These are phyloP conservation scores for Thalassiosira livingstoniorum DNA, from an alignment of 352 stramenopile species.

Conservation along the genomic window DNA sequence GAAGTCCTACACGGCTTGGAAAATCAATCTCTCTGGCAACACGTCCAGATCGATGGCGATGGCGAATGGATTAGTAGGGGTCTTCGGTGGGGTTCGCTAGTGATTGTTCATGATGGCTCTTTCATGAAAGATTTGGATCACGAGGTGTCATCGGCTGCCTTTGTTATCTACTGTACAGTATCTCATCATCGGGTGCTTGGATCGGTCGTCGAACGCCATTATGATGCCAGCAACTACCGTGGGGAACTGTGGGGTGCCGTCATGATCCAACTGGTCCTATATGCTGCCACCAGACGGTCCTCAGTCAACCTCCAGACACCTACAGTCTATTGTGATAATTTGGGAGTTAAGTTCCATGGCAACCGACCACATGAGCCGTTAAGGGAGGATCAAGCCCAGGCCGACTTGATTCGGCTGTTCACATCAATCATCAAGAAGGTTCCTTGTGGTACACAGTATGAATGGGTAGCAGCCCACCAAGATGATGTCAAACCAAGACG, in stretches of 20 bases:
- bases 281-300: neutral
- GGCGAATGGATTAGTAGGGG: constrained; percentile 12
- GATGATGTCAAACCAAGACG: constrained; percentile 14
- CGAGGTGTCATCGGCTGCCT: neutral
- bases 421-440: neutral
- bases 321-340: constrained; percentile 40
- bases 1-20: no score
- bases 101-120: constrained; percentile 16
- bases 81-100: neutral
- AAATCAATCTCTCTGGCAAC: no score
- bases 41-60: constrained; percentile 4
- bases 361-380: neutral
- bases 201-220: neutral
- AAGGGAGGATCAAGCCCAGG: constrained; percentile 32
- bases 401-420: constrained; percentile 41
- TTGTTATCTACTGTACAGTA: constrained; percentile 1
- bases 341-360: constrained; percentile 38
- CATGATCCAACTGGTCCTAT: neutral
- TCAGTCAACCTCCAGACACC: neutral
- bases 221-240: constrained; percentile 24
- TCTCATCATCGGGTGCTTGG: neutral
- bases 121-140: constrained; percentile 4
- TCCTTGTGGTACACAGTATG: neutral
- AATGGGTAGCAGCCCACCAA: constrained; percentile 38
- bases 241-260: constrained; percentile 17